These are phyloP conservation scores for Mortierella sp. DNA, from an alignment of 371 early-diverging fungal genomes.

Conservation along the genomic window DNA sequence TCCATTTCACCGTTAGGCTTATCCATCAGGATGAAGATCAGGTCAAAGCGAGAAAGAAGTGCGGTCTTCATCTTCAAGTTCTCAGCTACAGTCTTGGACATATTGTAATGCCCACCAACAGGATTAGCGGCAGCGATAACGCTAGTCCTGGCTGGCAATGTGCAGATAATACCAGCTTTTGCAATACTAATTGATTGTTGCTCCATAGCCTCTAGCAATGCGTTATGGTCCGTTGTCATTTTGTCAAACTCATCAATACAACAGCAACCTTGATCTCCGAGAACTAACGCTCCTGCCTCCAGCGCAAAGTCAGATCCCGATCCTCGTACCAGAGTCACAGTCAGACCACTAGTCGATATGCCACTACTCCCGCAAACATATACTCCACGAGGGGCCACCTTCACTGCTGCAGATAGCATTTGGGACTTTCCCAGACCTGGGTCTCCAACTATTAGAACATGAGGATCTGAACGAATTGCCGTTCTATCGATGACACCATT, in stretches of 20 bases:
- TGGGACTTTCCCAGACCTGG: constrained; percentile 97
- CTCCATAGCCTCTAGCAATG: constrained; percentile 99
- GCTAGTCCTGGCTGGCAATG: constrained; percentile 96
- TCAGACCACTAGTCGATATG: constrained; percentile 83
- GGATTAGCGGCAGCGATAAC: constrained; percentile 99
- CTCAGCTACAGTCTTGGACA: constrained; percentile 81
- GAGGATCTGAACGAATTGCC: constrained; percentile 75
- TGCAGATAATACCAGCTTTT: constrained; percentile 99
- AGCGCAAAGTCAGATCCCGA: constrained; percentile 80
- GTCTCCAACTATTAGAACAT: constrained; percentile 72
- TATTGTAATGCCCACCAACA: constrained; percentile 94
- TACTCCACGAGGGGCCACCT: constrained; percentile 90
- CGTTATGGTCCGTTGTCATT: constrained; percentile 99
- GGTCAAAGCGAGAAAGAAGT: constrained; percentile 95
- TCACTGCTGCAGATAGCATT: constrained; percentile 86
- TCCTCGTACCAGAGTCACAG: constrained; percentile 83
- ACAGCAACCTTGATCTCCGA: constrained; percentile 99
- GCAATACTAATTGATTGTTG: constrained; percentile 99
- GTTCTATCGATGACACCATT: constrained; percentile 91
- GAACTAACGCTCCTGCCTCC: constrained; percentile 95
- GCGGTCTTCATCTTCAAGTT: constrained; percentile 86
- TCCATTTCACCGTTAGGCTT: constrained; percentile 88
- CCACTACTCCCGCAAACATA: constrained; percentile 95
- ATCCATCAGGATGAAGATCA: constrained; percentile 96
- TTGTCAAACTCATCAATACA: constrained; percentile 99